Base-by-base conservation (phyloP, 2,329 filamentous ascomycete genomes). In the Cryphonectria parasitica region DNA sequence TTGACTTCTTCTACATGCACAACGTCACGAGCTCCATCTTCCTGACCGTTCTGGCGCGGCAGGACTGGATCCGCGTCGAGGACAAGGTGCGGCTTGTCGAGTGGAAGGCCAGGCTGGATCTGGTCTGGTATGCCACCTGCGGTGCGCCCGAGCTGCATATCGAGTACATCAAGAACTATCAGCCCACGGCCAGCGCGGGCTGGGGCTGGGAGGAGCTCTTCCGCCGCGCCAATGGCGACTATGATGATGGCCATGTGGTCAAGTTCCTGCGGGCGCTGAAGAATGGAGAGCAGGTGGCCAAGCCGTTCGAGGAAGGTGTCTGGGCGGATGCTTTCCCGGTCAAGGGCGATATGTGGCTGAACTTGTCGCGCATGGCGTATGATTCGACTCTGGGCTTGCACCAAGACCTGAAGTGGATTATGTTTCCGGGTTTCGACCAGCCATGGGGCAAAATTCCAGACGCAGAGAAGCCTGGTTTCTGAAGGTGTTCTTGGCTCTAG, bases 81-180 rank as follows among this genome's bases (percentile, higher is more conserved):
- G 76, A 80, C 66, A 89, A 89, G 74, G 79, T 82, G 28, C 85
- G 90, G 2, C 79, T 93, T 0, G 79, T 93, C 5, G 88, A 92
- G 77, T 91, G 86, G 85, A 93, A 92, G 77, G 87, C 83, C 5
- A 85, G 90, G 56, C 78, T 86, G 66, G 90, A 92, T 76, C 81
- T 93, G 3, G 80, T 84, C 52, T 83, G 90, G 82, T 93, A 93
- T 75, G 87, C 87, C 0, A 88, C 88, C 0, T 82, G 87, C 11
- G 82, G 83, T 7, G 82, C 82, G 0, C 87, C 90, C 0, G 63
- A 73, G 52, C 74, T 80, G 2, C 56, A 36, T 25, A 7, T 63
- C 6, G 71, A 76, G 2, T 58, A 66, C 25, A 69, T 79, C 8
- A 31, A 45, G 2, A 68, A 70, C 2, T 79, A 79, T 62, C 15